A percentile compares a stretch with the other conserved stretches of the same genome.
phyloP scores from a whole-genome alignment of 2,329 filamentous ascomycete genomes.

The Chalaropsis ovoidea region DNA sequence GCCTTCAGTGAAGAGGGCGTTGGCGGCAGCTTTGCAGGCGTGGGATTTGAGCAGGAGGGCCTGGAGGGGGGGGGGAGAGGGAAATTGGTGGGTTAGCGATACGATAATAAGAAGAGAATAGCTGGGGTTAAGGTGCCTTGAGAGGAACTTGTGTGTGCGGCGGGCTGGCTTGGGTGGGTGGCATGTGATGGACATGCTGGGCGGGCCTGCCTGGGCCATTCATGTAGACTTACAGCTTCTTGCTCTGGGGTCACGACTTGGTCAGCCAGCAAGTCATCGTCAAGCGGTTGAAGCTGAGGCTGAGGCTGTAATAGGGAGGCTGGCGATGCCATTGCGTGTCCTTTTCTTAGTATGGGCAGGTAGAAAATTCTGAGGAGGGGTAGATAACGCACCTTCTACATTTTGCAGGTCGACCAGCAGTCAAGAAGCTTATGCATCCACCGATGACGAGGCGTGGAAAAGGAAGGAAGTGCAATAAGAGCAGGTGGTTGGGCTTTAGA shows the following conservation, averaged over 20 bases:
- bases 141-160: background rate
- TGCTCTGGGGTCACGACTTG: conserved; percentile 45
- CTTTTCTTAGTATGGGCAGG: background rate
- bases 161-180: background rate
- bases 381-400: background rate
- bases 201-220: background rate
- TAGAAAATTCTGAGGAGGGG: background rate
- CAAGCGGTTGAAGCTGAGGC: background rate
- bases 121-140: background rate
- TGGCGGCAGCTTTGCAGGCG: conserved; percentile 63
- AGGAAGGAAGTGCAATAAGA: background rate
- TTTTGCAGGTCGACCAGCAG: background rate
- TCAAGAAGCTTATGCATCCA: background rate
- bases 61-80: conserved; percentile 34
- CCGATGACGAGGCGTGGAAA: background rate
- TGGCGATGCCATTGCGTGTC: conserved; percentile 1
- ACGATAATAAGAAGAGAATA: no score
- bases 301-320: background rate
- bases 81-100: no score
- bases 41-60: conserved; percentile 61
- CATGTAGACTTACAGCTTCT: conserved; percentile 41
- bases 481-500: conserved; percentile 7
- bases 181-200: background rate
- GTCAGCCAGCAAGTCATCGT: conserved; percentile 30
- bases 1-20: conserved; percentile 62